Conservation (phyloP, 768 basidiomycete genomes). For the Plicaturopsis crispa region DNA sequence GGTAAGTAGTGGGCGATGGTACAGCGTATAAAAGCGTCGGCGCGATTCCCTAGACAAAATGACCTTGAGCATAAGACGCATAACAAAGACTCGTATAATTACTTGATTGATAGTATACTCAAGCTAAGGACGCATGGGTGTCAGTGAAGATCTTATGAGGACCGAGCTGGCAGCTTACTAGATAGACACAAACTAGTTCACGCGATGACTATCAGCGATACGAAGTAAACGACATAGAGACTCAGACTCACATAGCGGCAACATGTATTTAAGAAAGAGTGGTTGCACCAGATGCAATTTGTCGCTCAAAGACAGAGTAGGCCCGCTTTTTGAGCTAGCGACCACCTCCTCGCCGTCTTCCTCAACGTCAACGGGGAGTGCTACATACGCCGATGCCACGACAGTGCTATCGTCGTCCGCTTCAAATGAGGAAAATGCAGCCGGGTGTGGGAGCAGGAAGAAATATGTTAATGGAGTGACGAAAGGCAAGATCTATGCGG, state of each 20-base stretch:
- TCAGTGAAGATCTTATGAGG: too few species aligned
- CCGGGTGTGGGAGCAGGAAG: constrained; percentile 62
- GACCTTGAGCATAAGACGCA: constrained; percentile 1
- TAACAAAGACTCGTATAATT: constrained; percentile 5
- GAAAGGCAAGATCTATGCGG: constrained; percentile 67
- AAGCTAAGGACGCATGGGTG: constrained; percentile 41
- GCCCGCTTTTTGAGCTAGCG: constrained; percentile 31
- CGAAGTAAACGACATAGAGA: background rate
- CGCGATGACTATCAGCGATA: background rate
- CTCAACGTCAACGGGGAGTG: constrained; percentile 27
- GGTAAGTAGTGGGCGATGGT: constrained; percentile 51
- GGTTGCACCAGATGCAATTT: constrained; percentile 82
- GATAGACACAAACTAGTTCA: constrained; percentile 48
- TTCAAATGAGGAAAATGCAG: constrained; percentile 33
- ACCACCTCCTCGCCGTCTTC: constrained; percentile 11
- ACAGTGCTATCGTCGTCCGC: constrained; percentile 31
- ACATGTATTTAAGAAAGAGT: constrained; percentile 76
- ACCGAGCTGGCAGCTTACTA: constrained; percentile 30
- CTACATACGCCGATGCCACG: constrained; percentile 19
- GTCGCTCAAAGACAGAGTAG: constrained; percentile 56
- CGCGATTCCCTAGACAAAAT: constrained; percentile 58
- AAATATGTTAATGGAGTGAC: constrained; percentile 73
- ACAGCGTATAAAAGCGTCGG: constrained; percentile 88
- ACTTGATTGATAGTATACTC: constrained; percentile 92
- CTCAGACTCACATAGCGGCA: constrained; percentile 82